A percentile compares a stretch with the other conserved stretches of the same genome.
Conservation (phyloP, 2,329 filamentous ascomycete species). For the Pseudocercospora pini-densiflorae region DNA sequence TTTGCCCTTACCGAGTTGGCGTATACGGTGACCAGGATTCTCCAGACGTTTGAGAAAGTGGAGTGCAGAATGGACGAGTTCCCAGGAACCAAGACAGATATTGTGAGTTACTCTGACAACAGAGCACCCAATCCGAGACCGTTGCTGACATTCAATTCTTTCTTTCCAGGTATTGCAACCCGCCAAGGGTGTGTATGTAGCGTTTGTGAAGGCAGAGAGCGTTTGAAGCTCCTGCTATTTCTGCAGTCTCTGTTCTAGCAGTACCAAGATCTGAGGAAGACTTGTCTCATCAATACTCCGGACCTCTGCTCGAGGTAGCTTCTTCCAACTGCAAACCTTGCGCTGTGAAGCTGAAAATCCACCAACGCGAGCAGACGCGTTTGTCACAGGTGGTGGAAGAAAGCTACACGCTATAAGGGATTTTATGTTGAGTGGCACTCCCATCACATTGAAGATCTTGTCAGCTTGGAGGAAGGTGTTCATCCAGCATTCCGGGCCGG, state of each 20-base stretch:
- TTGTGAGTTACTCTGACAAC: slow-evolving; percentile 40
- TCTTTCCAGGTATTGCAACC: slow-evolving; percentile 43
- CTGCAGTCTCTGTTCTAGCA: slow-evolving; percentile 3
- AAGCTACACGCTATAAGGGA: neutral
- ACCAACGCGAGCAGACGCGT: neutral
- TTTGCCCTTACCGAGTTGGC: slow-evolving; percentile 57
- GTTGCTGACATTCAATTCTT: slow-evolving; percentile 8
- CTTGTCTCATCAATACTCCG: slow-evolving; percentile 5
- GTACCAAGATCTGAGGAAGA: slow-evolving; percentile 7
- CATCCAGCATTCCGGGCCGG: slow-evolving; percentile 13
- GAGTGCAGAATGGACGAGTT: slow-evolving; percentile 42
- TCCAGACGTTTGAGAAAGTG: slow-evolving; percentile 51
- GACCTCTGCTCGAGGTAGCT: slow-evolving; percentile 1
- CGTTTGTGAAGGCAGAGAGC: slow-evolving; percentile 36
- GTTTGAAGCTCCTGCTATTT: slow-evolving; percentile 6
- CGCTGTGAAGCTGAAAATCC: neutral
- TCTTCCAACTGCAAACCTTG: neutral
- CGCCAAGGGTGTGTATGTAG: slow-evolving; percentile 46
- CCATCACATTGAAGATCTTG: slow-evolving; percentile 15
- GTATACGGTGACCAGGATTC: slow-evolving; percentile 52
- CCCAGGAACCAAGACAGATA: slow-evolving; percentile 52
- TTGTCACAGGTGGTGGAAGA: neutral
- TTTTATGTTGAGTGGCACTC: slow-evolving; percentile 7
- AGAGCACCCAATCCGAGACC: neutral
- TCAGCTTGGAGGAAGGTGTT: slow-evolving; percentile 4